These are phyloP conservation scores for Xylariaceae sp. DNA, from an alignment of 2,329 filamentous ascomycete species.

Conservation along the genomic window DNA sequence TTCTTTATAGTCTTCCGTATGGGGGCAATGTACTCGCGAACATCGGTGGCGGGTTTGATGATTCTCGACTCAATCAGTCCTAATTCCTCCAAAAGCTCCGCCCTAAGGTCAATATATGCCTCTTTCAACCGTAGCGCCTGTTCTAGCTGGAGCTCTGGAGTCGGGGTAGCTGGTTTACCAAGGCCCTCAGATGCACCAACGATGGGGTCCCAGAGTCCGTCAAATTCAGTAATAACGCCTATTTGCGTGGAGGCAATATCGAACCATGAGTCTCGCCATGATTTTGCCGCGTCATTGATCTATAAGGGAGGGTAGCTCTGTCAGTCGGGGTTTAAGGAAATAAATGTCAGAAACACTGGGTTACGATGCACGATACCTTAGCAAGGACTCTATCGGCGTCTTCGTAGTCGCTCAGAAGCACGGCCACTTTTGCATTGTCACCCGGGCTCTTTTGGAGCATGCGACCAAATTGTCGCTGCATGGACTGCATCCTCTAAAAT, in stretches of 20 bases:
- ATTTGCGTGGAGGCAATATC: constrained; percentile 73
- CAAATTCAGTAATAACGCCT: constrained; percentile 69
- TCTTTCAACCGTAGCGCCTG: constrained; percentile 69
- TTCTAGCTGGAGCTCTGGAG: constrained; percentile 66
- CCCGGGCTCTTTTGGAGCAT: constrained; percentile 71
- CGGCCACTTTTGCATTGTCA: constrained; percentile 77
- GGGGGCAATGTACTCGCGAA: constrained; percentile 70
- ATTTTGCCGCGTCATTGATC: constrained; percentile 76
- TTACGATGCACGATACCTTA: no score
- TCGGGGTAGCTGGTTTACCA: constrained; percentile 61
- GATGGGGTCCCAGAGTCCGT: constrained; percentile 78
- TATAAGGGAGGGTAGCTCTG: constrained; percentile 44
- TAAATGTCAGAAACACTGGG: no score
- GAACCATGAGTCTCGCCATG: constrained; percentile 81
- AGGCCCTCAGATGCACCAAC: constrained; percentile 66
- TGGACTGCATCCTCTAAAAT: constrained; percentile 64
- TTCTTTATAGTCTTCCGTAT: constrained; percentile 86
- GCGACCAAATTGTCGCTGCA: constrained; percentile 77
- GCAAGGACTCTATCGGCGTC: constrained; percentile 77
- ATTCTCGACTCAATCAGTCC: constrained; percentile 72
- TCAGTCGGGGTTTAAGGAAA: no score
- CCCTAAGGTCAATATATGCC: constrained; percentile 72
- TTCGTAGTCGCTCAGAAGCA: constrained; percentile 79
- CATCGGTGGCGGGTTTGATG: constrained; percentile 71
- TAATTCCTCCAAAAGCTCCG: constrained; percentile 74